phyloP scores from a whole-genome alignment of 768 basidiomycete genomes.

The Lactarius sp. region DNA sequence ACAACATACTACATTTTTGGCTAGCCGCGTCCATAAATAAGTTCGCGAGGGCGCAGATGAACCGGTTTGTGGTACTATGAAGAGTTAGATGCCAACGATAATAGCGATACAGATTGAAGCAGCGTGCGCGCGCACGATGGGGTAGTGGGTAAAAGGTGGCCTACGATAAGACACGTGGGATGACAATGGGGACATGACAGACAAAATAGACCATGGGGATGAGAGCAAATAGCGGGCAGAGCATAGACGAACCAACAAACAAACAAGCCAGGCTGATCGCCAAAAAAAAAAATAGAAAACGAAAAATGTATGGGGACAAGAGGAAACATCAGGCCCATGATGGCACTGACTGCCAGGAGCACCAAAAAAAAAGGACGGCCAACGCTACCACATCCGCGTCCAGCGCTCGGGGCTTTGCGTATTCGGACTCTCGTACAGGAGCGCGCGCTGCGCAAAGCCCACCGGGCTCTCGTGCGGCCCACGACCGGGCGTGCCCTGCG shows the following conservation, averaged over 20 bases:
- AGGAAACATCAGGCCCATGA: not conserved
- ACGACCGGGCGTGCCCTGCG: constrained; percentile 14
- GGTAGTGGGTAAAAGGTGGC: not conserved
- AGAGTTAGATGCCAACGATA: constrained; percentile 1
- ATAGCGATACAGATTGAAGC: constrained; percentile 19
- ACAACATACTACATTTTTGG: constrained; percentile 2
- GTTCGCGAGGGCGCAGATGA: not conserved
- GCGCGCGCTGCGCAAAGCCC: constrained; percentile 55
- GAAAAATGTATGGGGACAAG: not conserved
- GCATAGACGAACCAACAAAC: not conserved
- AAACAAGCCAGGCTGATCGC: not conserved
- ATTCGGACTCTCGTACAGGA: constrained; percentile 75
- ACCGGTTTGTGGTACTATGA: not conserved
- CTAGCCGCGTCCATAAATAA: constrained; percentile 1
- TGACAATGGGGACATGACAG: not conserved
- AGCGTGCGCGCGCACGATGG: not conserved
- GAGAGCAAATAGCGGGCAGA: not conserved
- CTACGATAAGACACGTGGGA: not conserved
- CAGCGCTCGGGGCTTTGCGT: constrained; percentile 51
- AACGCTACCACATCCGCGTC: constrained; percentile 31
- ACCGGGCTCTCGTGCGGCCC: constrained; percentile 53
- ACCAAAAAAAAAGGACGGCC: too few relatives aligned
- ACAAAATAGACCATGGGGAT: not conserved
- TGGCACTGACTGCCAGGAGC: not conserved
- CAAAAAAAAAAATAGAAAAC: not conserved